Evolutionary conservation across 805 yeast genomes (phyloP), one percentile per base, ranked within the genome.

Genomic region (Danielia oregonensis): DNA sequence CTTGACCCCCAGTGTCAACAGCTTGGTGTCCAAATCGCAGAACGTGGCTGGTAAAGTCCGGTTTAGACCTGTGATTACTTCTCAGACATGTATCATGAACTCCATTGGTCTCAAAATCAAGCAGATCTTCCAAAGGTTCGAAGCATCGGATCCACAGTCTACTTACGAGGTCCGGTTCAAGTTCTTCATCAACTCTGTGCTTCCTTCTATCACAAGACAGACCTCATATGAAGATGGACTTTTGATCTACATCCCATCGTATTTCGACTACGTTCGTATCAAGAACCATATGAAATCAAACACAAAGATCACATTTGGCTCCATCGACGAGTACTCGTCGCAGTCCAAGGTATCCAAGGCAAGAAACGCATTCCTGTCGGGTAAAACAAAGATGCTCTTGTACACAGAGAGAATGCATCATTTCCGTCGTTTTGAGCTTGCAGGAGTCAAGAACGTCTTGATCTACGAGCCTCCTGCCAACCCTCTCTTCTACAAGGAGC

Each of bases 371-470:
- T 93, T 93, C 54, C 76, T 73, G 21, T 70, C 76, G 26, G 74
- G 74, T 3, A 72, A 79, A 36, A 63, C 68, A 19, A 81, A 84
- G 49, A 71, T 91, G 17, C 56, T 93, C 65, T 61, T 93, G n/a
- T 91, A 91, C 60, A 86, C 97, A 0, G 97, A 91, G 52, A 81
- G 98, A 70, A 66, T 91, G 55, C 97, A 93, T 59, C 93, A 86
- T 54, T 93, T 80, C 65, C 77, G 96, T 44, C 72, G 97, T 33
- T 89, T 75, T 57, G 89, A 85, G 38, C 68, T 93, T 33, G 76
- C 73, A 39, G 97, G 97, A 17, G 95, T 86, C 15, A 82, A 84
- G 52, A 83, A 80, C 36, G 71, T 93, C 12, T 57, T 91, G 5
- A 78, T 93, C 65, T 93, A 87, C 58, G 86, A 82, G 22, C 70